These are phyloP conservation scores for Collybia mongolica DNA, from an alignment of 768 basidiomycete species.

Conservation along the genomic window DNA sequence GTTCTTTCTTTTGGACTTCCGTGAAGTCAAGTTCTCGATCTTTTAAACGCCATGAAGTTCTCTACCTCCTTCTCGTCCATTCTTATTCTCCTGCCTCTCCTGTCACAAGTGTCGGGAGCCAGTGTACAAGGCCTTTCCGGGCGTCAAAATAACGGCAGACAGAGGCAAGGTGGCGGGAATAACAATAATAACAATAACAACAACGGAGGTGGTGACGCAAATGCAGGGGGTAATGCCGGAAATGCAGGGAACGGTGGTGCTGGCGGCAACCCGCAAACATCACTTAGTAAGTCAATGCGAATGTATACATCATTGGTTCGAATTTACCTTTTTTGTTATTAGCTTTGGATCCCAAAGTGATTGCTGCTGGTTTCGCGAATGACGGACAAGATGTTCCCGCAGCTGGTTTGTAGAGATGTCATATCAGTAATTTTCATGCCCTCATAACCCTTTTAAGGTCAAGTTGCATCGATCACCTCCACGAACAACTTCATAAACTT, in stretches of 20 bases:
- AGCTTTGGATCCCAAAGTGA: slow-evolving; percentile 52
- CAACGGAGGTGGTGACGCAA: slow-evolving; percentile 6
- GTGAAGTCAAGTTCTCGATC: slow-evolving; percentile 37
- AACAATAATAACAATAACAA: slow-evolving; percentile 16
- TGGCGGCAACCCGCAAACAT: slow-evolving; percentile 42
- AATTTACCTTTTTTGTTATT: slow-evolving; percentile 1
- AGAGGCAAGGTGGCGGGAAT: slow-evolving; percentile 13
- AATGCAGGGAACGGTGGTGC: slow-evolving; percentile 2
- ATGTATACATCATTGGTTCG: background rate
- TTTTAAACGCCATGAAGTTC: slow-evolving; percentile 48
- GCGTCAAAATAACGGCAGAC: slow-evolving; percentile 22
- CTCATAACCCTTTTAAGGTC: slow-evolving; percentile 28
- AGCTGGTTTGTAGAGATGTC: slow-evolving; percentile 25
- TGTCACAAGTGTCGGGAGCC: slow-evolving; percentile 31
- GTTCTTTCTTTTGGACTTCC: slow-evolving; percentile 44
- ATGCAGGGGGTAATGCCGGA: slow-evolving; percentile 1
- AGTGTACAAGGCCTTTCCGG: slow-evolving; percentile 21
- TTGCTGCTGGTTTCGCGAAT: slow-evolving; percentile 49
- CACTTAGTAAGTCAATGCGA: slow-evolving; percentile 29
- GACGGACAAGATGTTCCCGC: slow-evolving; percentile 44
- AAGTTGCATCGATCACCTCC: slow-evolving; percentile 49
- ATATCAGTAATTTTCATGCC: slow-evolving; percentile 10
- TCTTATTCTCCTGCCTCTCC: slow-evolving; percentile 37
- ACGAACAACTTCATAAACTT: slow-evolving; percentile 62
- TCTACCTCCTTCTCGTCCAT: slow-evolving; percentile 33